These are phyloP conservation scores for Lachnellula occidentalis DNA, from an alignment of 2,329 filamentous ascomycete genomes.

Conservation along the genomic window DNA sequence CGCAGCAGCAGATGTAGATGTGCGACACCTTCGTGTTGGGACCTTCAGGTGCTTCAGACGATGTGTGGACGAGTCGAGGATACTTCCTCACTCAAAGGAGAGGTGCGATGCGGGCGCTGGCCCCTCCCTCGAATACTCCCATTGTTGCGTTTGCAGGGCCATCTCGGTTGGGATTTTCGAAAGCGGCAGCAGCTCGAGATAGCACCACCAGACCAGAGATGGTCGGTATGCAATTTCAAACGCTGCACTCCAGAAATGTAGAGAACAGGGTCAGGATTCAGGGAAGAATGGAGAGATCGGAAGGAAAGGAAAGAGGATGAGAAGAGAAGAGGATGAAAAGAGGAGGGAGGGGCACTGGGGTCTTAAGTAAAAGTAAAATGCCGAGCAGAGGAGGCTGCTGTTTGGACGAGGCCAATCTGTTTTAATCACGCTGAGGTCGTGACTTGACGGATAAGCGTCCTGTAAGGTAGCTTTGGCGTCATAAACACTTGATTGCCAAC, in stretches of 20 bases:
- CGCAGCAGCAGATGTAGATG: constrained; percentile 1
- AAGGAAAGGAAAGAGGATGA: constrained; percentile 5
- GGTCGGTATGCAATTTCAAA: constrained; percentile 1
- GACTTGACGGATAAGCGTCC: constrained; percentile 19
- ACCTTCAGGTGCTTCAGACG: constrained; percentile 1
- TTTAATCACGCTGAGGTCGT: constrained; percentile 23
- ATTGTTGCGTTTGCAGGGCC: constrained; percentile 14
- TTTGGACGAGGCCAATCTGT: constrained; percentile 16
- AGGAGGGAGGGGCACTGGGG: constrained; percentile 10
- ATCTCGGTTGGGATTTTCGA: constrained; percentile 12
- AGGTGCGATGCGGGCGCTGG: constrained; percentile 5
- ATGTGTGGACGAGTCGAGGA: constrained; percentile 3
- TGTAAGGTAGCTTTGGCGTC: constrained; percentile 15
- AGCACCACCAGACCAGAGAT: neutral
- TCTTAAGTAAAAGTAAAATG: constrained; percentile 22
- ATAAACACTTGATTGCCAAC: constrained; percentile 13
- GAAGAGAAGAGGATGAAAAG: constrained; percentile 2
- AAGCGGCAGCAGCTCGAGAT: constrained; percentile 11
- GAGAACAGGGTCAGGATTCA: neutral
- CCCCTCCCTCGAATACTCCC: constrained; percentile 5
- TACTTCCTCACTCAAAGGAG: neutral
- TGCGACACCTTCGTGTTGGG: constrained; percentile 7
- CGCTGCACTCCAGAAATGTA: neutral
- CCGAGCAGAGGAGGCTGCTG: constrained; percentile 19
- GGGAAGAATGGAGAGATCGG: constrained; percentile 2